Percentiles rank a stretch among this genome's conserved stretches.
Evolutionary conservation across 2,329 filamentous ascomycete genomes (phyloP).

Genomic region (Ophiocordyceps robertsii): DNA sequence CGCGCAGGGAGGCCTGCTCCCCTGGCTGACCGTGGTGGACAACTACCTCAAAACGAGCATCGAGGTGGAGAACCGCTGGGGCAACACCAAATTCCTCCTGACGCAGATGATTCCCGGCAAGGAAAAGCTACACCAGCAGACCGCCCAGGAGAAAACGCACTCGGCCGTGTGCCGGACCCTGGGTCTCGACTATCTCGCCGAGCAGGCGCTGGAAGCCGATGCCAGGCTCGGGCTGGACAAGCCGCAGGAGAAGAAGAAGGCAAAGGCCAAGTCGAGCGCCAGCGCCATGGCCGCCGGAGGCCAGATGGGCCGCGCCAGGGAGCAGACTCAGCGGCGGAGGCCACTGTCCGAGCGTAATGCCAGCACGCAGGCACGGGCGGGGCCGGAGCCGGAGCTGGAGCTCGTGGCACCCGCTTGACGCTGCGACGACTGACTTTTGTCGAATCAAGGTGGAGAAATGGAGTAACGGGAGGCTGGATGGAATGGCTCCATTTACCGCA

Average conservation of each 20-base stretch:
- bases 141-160: conserved; percentile 60
- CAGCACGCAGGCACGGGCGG: conserved; percentile 6
- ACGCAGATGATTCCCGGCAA: conserved; percentile 79
- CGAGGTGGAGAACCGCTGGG: conserved; percentile 71
- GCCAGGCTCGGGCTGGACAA: conserved; percentile 44
- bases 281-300: conserved; percentile 35
- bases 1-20: conserved; percentile 53
- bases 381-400: conserved; percentile 11
- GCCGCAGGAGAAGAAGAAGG: conserved; percentile 22
- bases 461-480: too few relatives aligned
- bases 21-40: conserved; percentile 66
- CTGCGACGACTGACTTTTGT: background rate
- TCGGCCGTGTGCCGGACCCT: conserved; percentile 52
- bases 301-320: conserved; percentile 25
- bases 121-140: conserved; percentile 42
- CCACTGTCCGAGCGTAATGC: conserved; percentile 21
- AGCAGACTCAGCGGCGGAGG: conserved; percentile 18
- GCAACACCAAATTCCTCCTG: conserved; percentile 88
- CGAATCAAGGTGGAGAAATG: too few relatives aligned
- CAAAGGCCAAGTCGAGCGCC: conserved; percentile 17
- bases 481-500: too few relatives aligned
- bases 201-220: conserved; percentile 54
- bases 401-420: conserved; percentile 8
- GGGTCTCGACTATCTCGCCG: conserved; percentile 47
- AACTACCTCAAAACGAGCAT: conserved; percentile 62